A percentile compares a stretch with the other conserved stretches of the same genome.
Evolutionary conservation across 331 rosid genomes (phyloP).

Genomic region (Rosa hybrid): DNA sequence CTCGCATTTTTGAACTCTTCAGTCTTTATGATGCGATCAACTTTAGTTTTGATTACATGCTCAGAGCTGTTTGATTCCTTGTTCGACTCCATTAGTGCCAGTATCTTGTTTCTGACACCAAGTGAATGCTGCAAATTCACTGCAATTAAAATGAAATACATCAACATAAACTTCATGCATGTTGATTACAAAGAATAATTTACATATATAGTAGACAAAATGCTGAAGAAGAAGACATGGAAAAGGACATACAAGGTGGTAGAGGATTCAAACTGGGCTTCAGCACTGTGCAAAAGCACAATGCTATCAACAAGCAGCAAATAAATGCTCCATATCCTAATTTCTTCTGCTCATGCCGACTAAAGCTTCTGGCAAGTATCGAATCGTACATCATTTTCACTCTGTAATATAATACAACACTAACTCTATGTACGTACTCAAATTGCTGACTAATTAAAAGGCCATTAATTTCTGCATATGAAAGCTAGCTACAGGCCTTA

Average conservation of each 20-base stretch:
- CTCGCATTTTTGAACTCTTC: not conserved
- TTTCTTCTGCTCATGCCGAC: conserved; percentile 72
- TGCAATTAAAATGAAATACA: conserved; percentile 21
- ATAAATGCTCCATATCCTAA: conserved; percentile 74
- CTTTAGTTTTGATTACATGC: conserved; percentile 39
- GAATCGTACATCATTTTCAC: conserved; percentile 53
- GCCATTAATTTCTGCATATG: conserved; percentile 16
- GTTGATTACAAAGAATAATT: not conserved
- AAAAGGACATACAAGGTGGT: conserved; percentile 55
- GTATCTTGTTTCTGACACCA: conserved; percentile 50
- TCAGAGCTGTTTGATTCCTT: conserved; percentile 44
- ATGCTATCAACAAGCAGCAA: conserved; percentile 49
- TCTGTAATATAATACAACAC: not conserved
- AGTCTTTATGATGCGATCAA: not conserved
- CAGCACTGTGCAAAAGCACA: conserved; percentile 67
- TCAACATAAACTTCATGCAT: not conserved
- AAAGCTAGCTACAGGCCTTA: conserved; percentile 5
- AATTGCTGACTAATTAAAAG: conserved; percentile 7
- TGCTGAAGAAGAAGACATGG: not conserved
- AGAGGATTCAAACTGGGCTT: conserved; percentile 65
- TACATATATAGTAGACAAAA: not conserved
- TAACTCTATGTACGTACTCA: conserved; percentile 1
- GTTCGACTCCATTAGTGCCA: conserved; percentile 45
- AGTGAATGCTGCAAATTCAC: conserved; percentile 61
- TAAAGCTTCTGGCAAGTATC: conserved; percentile 77